phyloP scores from a whole-genome alignment of 441 rosid genomes.

The Erodium trifolium region DNA sequence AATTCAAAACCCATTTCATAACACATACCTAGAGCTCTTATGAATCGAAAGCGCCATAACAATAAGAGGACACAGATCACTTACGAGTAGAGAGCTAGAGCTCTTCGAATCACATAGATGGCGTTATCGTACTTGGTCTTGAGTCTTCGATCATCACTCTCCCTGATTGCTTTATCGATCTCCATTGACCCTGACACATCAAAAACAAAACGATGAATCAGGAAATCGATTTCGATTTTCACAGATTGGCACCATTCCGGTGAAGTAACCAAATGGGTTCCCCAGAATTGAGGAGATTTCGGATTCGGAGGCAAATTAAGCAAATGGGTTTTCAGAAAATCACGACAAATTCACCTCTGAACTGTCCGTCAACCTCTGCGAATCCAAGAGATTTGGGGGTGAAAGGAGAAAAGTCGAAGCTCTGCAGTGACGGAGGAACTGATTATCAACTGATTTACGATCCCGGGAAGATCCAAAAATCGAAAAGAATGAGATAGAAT shows the following conservation, averaged over 20 bases:
- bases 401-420: neutral
- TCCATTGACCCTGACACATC: constrained; percentile 49
- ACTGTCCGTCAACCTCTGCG: neutral
- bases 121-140: constrained; percentile 91
- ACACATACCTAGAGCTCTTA: constrained; percentile 15
- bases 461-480: neutral
- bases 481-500: constrained; percentile 1
- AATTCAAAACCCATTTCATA: constrained; percentile 15
- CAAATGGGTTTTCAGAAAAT: constrained; percentile 1
- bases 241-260: neutral
- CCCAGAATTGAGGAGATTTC: constrained; percentile 7
- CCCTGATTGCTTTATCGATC: constrained; percentile 77
- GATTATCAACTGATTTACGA: neutral
- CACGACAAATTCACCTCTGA: constrained; percentile 18
- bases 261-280: constrained; percentile 23
- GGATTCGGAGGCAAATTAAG: constrained; percentile 2
- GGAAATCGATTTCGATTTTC: constrained; percentile 16
- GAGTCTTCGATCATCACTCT: constrained; percentile 78
- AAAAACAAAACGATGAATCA: constrained; percentile 17
- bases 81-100: constrained; percentile 91
- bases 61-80: constrained; percentile 27
- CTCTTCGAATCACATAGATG: constrained; percentile 74
- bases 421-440: neutral
- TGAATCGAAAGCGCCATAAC: constrained; percentile 11
- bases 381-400: no score